Percentiles rank a stretch among this genome's conserved stretches.
Conservation (phyloP, 306 rosid species). For the Cucurbita ficifolia region DNA sequence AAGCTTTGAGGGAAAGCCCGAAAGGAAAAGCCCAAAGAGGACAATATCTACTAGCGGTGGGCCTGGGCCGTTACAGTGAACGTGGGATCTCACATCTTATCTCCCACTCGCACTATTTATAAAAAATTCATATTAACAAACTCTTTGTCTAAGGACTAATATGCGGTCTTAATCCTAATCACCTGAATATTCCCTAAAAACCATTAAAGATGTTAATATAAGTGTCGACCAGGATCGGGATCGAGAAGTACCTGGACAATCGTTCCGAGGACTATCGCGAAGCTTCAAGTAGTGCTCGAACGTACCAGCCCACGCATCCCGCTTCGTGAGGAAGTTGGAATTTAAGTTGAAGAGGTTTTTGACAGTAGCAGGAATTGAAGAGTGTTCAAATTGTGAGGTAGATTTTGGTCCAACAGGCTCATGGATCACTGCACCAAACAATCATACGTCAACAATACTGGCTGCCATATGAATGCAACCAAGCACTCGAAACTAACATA, state of each 20-base stretch:
- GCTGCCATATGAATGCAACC: not conserved
- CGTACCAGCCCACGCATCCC: conserved; percentile 98
- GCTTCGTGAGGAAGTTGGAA: conserved; percentile 83
- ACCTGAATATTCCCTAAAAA: not conserved
- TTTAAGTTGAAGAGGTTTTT: conserved; percentile 88
- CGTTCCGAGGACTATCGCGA: conserved; percentile 68
- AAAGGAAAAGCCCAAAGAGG: no score
- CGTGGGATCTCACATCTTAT: not conserved
- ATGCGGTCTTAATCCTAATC: not conserved
- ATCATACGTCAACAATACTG: not conserved
- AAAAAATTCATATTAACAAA: not conserved
- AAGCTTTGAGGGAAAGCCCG: no score
- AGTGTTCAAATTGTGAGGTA: conserved; percentile 70
- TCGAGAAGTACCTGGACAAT: conserved; percentile 68
- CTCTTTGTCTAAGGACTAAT: not conserved
- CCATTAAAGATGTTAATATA: not conserved
- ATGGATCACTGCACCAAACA: conserved; percentile 51
- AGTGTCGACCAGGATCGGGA: not conserved
- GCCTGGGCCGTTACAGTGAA: no score
- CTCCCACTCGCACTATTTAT: not conserved
- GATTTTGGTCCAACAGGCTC: conserved; percentile 74
- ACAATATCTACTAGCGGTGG: no score
- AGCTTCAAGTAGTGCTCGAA: conserved; percentile 57
- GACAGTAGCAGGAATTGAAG: conserved; percentile 82
- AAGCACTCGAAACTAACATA: not conserved